phyloP scores from a whole-genome alignment of 2,329 filamentous ascomycete species.

The Monilinia fructigena region DNA sequence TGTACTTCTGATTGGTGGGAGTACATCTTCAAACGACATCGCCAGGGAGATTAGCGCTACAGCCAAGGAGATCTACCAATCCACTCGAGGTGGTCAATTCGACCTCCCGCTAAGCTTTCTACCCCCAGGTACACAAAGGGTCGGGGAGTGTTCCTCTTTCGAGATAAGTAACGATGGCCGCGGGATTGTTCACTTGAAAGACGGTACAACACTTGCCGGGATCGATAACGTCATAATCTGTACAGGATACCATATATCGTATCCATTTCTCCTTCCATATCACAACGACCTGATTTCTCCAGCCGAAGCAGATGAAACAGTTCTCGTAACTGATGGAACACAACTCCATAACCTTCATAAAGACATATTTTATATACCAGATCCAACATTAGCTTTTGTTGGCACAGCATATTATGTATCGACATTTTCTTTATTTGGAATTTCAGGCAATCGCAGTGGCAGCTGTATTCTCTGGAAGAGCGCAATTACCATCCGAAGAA shows the following conservation, averaged over 20 bases:
- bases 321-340: conserved; percentile 53
- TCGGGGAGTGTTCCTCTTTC: conserved; percentile 33
- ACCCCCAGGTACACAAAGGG: conserved; percentile 26
- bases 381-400: conserved; percentile 48
- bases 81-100: conserved; percentile 31
- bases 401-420: conserved; percentile 50
- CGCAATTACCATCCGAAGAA: conserved; percentile 39
- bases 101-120: conserved; percentile 32
- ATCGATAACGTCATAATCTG: conserved; percentile 64
- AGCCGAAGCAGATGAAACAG: conserved; percentile 49
- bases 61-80: conserved; percentile 37
- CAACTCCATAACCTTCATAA: conserved; percentile 51
- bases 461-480: conserved; percentile 44
- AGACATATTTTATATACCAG: conserved; percentile 53
- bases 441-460: conserved; percentile 50
- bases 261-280: conserved; percentile 60
- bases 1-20: conserved; percentile 55
- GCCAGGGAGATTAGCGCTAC: conserved; percentile 30
- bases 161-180: conserved; percentile 44
- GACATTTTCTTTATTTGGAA: conserved; percentile 52
- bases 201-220: conserved; percentile 51
- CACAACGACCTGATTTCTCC: conserved; percentile 43
- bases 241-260: conserved; percentile 67
- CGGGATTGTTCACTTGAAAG: conserved; percentile 51
- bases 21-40: conserved; percentile 50